A percentile compares a stretch with the other conserved stretches of the same genome.
These are phyloP conservation scores for Plenodomus tracheiphilus DNA, from an alignment of 2,329 filamentous ascomycete species.

Conservation along the genomic window DNA sequence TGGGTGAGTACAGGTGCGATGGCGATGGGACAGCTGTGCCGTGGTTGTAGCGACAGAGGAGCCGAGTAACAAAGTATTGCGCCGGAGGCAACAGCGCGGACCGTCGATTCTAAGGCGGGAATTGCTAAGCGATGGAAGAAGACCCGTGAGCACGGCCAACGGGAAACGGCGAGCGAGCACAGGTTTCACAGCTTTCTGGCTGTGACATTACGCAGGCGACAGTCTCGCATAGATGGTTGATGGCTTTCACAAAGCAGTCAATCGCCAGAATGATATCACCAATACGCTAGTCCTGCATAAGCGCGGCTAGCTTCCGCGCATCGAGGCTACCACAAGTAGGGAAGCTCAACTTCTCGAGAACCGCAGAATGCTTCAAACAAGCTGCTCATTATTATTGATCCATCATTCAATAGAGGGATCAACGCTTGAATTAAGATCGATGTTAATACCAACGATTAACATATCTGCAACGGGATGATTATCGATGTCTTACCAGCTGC, in stretches of 20 bases:
- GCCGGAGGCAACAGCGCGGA: constrained; percentile 19
- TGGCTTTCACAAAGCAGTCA: constrained; percentile 5
- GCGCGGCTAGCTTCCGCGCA: constrained; percentile 16
- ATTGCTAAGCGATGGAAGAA: neutral
- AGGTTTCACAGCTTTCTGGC: neutral
- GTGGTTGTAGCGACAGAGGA: neutral
- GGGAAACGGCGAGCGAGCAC: neutral
- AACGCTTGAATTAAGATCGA: too few species aligned
- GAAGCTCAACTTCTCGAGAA: neutral
- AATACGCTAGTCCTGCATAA: constrained; percentile 16
- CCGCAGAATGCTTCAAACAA: too few species aligned
- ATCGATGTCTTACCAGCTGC: too few species aligned
- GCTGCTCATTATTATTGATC: too few species aligned
- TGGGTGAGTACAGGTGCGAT: neutral
- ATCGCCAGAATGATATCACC: constrained; percentile 22
- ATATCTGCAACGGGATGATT: too few species aligned
- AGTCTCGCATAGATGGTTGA: constrained; percentile 2
- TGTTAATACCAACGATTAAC: too few species aligned
- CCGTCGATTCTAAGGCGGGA: neutral
- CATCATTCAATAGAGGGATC: too few species aligned
- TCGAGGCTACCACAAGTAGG: too few species aligned
- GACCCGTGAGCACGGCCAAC: neutral
- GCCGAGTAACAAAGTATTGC: constrained; percentile 1
- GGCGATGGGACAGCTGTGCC: neutral
- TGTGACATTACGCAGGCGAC: neutral